A percentile compares a stretch with the other conserved stretches of the same genome.
These are phyloP conservation scores for Apiospora phragmitis DNA, from an alignment of 2,329 filamentous ascomycete species.

Conservation along the genomic window DNA sequence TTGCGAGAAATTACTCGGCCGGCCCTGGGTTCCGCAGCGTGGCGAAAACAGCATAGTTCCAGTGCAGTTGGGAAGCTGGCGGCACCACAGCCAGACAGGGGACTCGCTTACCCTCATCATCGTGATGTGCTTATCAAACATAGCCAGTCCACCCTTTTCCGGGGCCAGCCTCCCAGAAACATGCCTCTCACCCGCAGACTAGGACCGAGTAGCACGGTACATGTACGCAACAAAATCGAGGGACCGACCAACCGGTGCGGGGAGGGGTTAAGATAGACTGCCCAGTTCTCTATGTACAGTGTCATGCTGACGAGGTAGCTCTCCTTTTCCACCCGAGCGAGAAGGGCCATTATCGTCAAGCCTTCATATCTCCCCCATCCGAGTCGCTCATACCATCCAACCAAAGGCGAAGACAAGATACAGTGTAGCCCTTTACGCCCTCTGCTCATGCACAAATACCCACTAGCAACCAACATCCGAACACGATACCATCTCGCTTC, in stretches of 20 bases:
- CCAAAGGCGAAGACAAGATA: background rate
- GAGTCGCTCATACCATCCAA: background rate
- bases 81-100: background rate
- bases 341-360: background rate
- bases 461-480: background rate
- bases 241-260: background rate
- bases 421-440: background rate
- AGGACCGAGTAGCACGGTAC: background rate
- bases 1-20: slow-evolving; percentile 6
- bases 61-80: background rate
- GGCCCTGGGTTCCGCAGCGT: background rate
- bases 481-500: background rate
- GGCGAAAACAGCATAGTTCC: background rate
- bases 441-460: background rate
- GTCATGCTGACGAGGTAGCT: background rate
- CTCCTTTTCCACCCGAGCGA: background rate
- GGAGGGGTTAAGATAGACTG: background rate
- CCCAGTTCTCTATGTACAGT: background rate
- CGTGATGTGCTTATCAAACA: background rate
- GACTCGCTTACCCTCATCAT: background rate
- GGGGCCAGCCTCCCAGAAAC: background rate
- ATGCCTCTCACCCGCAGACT: background rate
- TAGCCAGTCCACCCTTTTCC: background rate
- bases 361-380: background rate
- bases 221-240: background rate